Base-by-base conservation (phyloP, 1,284 basidiomycete genomes). In the Takashimella tepidaria region DNA sequence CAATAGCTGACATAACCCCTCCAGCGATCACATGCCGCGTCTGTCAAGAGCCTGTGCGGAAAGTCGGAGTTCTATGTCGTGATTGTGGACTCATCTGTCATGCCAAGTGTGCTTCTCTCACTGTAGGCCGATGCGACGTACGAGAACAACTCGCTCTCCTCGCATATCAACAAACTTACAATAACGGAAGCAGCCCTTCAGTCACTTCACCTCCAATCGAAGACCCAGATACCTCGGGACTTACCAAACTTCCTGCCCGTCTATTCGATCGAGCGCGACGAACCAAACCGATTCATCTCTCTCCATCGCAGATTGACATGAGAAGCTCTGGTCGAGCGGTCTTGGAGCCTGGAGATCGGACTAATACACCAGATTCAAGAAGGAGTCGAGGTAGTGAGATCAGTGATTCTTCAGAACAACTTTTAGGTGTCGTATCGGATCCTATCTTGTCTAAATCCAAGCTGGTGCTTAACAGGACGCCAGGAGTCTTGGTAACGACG, bases 21-120 rank as follows among this genome's bases (percentile, higher is more conserved):
- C 59, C 66, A 93, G 92, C 90, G 22, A 87, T 97, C 75, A 77
- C 82, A 11, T 97, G 92, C 76, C 82, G 88, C 46, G 86, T 96
- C 19, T 97, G 92, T 70, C 80, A 85, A 53, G 77, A 81, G 50
- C 82, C 81, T 54, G 87, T 91, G 63, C 92, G 89, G 80, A 92
- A 88, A 76, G 85, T 82, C 56, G 92, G 89, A 0, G 85, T 92
- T 3, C 79, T 96, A 13, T 97, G 92, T 70, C 86, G 88, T 51
- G 84, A 87, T 62, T 97, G 92, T 76, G 91, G 86, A 54, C 81
- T 96, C 54, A 89, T 97, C 57, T 85, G 87, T 19, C 92, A 97
- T 71, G 76, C 84, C 6, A 84, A 86, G 61, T 97, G 92, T 65
- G 82, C 84, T 1, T 70, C 76, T 23, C 83, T 86, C 46, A 88